Base-by-base conservation (phyloP, 495 filamentous ascomycete species). In the Massariosphaeria phaeospora region DNA sequence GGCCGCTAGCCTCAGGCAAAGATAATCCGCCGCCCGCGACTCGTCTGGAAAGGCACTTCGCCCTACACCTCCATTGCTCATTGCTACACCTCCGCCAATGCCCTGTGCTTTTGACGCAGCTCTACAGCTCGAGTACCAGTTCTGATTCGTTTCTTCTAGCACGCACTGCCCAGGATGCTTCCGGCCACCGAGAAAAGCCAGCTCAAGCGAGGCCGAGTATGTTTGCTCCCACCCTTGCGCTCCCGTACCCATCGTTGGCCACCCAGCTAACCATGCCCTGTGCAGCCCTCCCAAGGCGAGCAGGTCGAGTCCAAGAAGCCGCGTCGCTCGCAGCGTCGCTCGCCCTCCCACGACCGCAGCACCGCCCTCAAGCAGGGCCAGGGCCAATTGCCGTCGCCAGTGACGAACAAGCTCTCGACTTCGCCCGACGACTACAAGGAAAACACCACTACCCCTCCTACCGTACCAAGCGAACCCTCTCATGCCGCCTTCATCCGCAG, bases 381-480 rank as follows among this genome's bases (percentile, higher is more conserved):
- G 50, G 71, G 79, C 24, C 84, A 89, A 49, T 77, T 95, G 2
- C 90, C 88, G n/a, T 89, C 89, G 3, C 90, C 91, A 8, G 64
- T 91, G 49, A 94, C 89, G 0, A 76, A 88, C 36, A 42, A 53
- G 20, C 68, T 79, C 51, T 84, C 82, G 38, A 85, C 79, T 27
- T 75, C 77, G 8, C 82, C 79, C 12, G 67, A 70, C 26, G 76
- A 82, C 11, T 69, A 79, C 39, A 87, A 91, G 49, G 84, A 88
- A 62, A 66, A 77, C 27, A 91, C 88, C 12, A 81, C 79, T 17
- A 86, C 88, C 13, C 86, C 86, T 0, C 83, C 84, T 3, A 79
- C 81, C 48, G 80, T 77, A 45, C 75, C 78, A 26, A 81, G 77
- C 68, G 26, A 56, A 26, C n/a, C 77, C 83, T 62, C 71, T 74